phyloP scores from a whole-genome alignment of 2,329 filamentous ascomycete species.

The Fusarium annulatum region DNA sequence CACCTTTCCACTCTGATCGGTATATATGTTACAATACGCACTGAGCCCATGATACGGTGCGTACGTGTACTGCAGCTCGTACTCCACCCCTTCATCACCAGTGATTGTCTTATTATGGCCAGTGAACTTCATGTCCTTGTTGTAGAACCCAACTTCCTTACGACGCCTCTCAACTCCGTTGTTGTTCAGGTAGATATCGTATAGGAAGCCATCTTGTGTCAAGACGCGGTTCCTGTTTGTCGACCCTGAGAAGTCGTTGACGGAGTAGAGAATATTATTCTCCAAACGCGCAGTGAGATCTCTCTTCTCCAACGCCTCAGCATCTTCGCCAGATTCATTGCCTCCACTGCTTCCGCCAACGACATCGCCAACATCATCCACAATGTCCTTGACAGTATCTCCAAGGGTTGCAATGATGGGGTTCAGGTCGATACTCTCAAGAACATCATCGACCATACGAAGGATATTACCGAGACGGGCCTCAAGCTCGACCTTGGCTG shows the following conservation, averaged over 20 bases:
- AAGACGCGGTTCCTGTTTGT: conserved; percentile 22
- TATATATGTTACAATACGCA: conserved; percentile 26
- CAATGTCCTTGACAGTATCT: conserved; percentile 10
- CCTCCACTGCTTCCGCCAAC: neutral
- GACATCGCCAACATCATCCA: conserved; percentile 9
- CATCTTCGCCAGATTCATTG: neutral
- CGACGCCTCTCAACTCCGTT: conserved; percentile 21
- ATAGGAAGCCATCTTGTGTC: conserved; percentile 24
- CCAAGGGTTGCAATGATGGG: conserved; percentile 21
- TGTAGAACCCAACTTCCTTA: conserved; percentile 25
- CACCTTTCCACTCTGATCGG: conserved; percentile 18
- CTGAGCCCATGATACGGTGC: conserved; percentile 19
- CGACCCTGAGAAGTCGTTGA: conserved; percentile 28
- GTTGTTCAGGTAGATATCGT: conserved; percentile 25
- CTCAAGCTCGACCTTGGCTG: conserved; percentile 27
- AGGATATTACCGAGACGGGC: conserved; percentile 20
- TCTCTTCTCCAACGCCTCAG: neutral
- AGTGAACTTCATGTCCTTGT: conserved; percentile 26
- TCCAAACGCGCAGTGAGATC: conserved; percentile 22
- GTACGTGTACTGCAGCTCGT: conserved; percentile 26
- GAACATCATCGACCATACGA: conserved; percentile 29
- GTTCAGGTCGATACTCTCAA: conserved; percentile 24
- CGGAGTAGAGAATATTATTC: conserved; percentile 27
- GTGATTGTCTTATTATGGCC: conserved; percentile 23
- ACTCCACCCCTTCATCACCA: neutral